These are phyloP conservation scores for Capsicum pubescens DNA, from an alignment of 257 asterid species.

Conservation along the genomic window DNA sequence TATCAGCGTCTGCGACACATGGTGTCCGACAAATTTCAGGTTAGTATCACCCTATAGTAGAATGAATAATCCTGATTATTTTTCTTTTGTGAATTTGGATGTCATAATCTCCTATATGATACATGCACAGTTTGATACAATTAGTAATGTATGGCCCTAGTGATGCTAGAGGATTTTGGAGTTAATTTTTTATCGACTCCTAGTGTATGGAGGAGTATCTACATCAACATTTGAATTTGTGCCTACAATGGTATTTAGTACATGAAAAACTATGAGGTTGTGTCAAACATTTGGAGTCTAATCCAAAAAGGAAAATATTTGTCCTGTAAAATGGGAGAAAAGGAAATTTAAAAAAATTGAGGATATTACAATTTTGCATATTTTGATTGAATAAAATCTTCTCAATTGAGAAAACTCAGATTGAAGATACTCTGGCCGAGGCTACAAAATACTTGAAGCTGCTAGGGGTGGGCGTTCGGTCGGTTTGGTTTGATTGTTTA, in stretches of 20 bases:
- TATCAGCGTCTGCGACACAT: slow-evolving; percentile 97
- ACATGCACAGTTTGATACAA: background rate
- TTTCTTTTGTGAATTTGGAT: slow-evolving; percentile 12
- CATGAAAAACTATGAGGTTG: background rate
- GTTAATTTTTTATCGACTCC: background rate
- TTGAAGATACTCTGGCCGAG: too few relatives aligned
- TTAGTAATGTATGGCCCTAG: background rate
- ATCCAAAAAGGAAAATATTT: background rate
- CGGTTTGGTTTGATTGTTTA: too few relatives aligned
- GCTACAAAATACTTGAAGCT: too few relatives aligned
- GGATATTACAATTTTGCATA: background rate
- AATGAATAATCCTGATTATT: slow-evolving; percentile 21
- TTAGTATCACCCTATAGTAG: slow-evolving; percentile 30
- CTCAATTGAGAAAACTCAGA: too few relatives aligned
- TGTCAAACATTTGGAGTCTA: slow-evolving; percentile 22
- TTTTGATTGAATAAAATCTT: slow-evolving; percentile 26
- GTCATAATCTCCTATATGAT: background rate
- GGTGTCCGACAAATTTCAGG: slow-evolving; percentile 99
- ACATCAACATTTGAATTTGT: background rate
- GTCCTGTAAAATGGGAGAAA: background rate
- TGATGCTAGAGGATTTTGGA: background rate
- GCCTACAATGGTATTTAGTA: background rate
- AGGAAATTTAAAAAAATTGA: background rate
- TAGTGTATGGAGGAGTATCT: background rate
- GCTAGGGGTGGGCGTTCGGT: too few relatives aligned